Conservation (phyloP, 2,329 filamentous ascomycete species). For the Pseudogymnoascus sp. region DNA sequence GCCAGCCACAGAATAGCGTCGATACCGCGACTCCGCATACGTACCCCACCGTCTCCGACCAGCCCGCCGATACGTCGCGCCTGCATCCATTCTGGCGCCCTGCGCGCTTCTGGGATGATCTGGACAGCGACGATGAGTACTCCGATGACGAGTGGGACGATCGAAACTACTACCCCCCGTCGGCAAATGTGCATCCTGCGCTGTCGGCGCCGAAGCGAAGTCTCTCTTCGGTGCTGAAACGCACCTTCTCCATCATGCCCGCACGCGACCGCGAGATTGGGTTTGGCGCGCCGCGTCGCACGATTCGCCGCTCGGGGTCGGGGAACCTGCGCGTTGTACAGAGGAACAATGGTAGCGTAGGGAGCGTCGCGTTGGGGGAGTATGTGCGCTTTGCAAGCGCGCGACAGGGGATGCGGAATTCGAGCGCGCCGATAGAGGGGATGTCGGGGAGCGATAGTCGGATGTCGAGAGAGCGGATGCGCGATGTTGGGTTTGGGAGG, state of each 20-base stretch:
- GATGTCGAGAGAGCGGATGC: conserved; percentile 13
- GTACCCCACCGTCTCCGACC: conserved; percentile 39
- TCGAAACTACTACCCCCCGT: neutral
- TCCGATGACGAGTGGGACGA: conserved; percentile 18
- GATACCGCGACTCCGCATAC: conserved; percentile 21
- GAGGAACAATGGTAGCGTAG: conserved; percentile 36
- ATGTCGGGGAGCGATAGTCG: neutral
- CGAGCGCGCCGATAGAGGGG: neutral
- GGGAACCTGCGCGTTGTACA: conserved; percentile 55
- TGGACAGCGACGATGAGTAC: conserved; percentile 31
- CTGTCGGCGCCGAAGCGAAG: conserved; percentile 41
- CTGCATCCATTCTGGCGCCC: conserved; percentile 58
- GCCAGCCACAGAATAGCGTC: conserved; percentile 18
- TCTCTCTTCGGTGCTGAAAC: conserved; percentile 38
- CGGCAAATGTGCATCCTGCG: neutral
- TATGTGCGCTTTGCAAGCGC: conserved; percentile 12
- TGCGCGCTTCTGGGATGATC: conserved; percentile 37
- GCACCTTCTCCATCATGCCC: conserved; percentile 55
- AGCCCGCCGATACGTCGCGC: conserved; percentile 45
- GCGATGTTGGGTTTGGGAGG: conserved; percentile 26
- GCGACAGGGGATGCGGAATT: conserved; percentile 2
- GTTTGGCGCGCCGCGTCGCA: conserved; percentile 38
- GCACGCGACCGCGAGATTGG: conserved; percentile 29
- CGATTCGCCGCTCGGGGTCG: conserved; percentile 51
- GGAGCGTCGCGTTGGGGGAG: conserved; percentile 17